These are phyloP conservation scores for Globisporangium middletonii DNA, from an alignment of 352 stramenopile species.

Conservation along the genomic window DNA sequence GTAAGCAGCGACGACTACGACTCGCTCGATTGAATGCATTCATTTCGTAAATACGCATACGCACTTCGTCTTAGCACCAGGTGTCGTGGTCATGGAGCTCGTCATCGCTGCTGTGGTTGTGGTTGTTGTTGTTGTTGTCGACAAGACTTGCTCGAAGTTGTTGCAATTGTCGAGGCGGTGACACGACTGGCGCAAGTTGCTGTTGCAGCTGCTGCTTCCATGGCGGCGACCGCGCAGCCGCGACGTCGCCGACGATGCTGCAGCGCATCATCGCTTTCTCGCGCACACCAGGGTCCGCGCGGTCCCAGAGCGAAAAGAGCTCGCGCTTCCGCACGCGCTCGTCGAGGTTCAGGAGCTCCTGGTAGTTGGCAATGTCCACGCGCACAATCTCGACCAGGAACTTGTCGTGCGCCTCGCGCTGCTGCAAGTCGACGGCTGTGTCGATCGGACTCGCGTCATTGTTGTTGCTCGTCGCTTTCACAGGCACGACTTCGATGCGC, in stretches of 20 bases:
- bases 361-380: constrained; percentile 31
- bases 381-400: constrained; percentile 71
- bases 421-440: constrained; percentile 16
- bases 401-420: constrained; percentile 53
- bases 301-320: constrained; percentile 40
- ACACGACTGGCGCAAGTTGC: not conserved
- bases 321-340: constrained; percentile 29
- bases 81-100: not conserved
- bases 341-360: constrained; percentile 29
- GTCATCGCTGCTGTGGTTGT: constrained; percentile 1
- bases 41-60: too few species aligned
- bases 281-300: constrained; percentile 17
- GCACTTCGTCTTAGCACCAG: constrained; percentile 6
- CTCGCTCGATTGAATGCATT: too few species aligned
- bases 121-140: not conserved
- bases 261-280: constrained; percentile 35
- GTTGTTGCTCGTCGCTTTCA: constrained; percentile 6
- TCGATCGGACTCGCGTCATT: not conserved
- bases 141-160: too few species aligned
- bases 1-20: not conserved
- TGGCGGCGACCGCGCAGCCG: not conserved
- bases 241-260: constrained; percentile 15
- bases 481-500: constrained; percentile 53
- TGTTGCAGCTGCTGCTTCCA: not conserved
- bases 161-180: too few species aligned